A percentile compares a stretch with the other conserved stretches of the same genome.
phyloP scores from a whole-genome alignment of 2,329 filamentous ascomycete species.

The Penicillium sp. region DNA sequence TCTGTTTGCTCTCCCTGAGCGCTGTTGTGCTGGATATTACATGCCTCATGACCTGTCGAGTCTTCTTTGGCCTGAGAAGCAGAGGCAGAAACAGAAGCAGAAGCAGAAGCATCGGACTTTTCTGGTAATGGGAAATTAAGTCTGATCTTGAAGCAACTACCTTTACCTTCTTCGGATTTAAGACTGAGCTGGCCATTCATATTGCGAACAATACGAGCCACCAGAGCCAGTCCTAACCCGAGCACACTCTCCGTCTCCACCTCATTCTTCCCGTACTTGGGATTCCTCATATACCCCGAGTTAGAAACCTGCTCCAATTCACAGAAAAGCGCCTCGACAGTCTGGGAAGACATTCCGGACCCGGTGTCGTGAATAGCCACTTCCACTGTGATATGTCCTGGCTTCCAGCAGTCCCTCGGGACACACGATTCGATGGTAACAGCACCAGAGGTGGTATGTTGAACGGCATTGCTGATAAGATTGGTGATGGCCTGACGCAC shows the following conservation, averaged over 20 bases:
- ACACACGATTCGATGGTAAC: slow-evolving; percentile 68
- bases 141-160: slow-evolving; percentile 74
- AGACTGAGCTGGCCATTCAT: slow-evolving; percentile 83
- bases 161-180: slow-evolving; percentile 75
- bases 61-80: neutral
- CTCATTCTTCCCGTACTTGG: slow-evolving; percentile 25
- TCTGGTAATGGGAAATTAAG: slow-evolving; percentile 66
- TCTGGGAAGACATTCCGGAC: slow-evolving; percentile 55
- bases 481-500: slow-evolving; percentile 80
- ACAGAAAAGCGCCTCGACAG: slow-evolving; percentile 56
- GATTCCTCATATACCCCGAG: slow-evolving; percentile 46
- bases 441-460: slow-evolving; percentile 66
- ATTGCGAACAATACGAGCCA: slow-evolving; percentile 74
- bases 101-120: neutral
- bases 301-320: slow-evolving; percentile 62
- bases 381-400: slow-evolving; percentile 61
- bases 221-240: slow-evolving; percentile 75
- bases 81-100: too few relatives aligned
- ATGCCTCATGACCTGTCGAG: neutral
- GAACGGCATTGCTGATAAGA: slow-evolving; percentile 79
- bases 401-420: slow-evolving; percentile 40
- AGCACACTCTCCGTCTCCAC: slow-evolving; percentile 49
- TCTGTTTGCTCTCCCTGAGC: neutral
- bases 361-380: slow-evolving; percentile 73
- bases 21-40: neutral